Evolutionary conservation across 2,329 filamentous ascomycete genomes (phyloP), one percentile per base, ranked within the genome.

Genomic region (Madurella mycetomatis): DNA sequence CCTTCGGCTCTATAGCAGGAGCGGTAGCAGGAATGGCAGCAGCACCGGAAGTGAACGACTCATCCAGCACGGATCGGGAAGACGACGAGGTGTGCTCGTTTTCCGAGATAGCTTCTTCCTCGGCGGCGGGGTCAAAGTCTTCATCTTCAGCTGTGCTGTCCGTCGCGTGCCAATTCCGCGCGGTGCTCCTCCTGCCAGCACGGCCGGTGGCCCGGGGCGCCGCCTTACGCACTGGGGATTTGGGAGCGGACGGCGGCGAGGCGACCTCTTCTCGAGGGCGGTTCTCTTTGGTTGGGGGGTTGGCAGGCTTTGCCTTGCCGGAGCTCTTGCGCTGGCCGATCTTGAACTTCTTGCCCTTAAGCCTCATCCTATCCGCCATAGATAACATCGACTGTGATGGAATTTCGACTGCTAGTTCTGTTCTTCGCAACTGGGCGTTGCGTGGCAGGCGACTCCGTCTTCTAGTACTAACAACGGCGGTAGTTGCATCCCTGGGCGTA

Each of bases 301-400:
- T 25, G 13, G 42, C 32, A 17, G 56, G 7, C 18, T 43, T 54
- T 4, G 51, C 45, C 9, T 39, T 47, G 3, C 19, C 49, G n/a
- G 47, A n/a, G 12, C 43, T 58, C 54, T 66, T 73, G 13, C 70
- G 69, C 52, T 68, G 67, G 18, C 71, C 69, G 43, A 83, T 82
- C 66, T 75, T 80, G 59, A 83, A 74, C 49, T 73, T 76, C 65
- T 75, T 82, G 11, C 80, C 80, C 49, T 69, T 73, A 2, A 80
- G 68, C 34, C 75, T 78, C 73, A 82, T 77, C n/a, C 79, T 74
- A 60, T 83, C 80, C 39, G 75, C 74, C 76, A 84, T 76, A 5
- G 81, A 83, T 70, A 83, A 70, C 46, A 78, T 73, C 11, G 70
- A 66, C 11, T 63, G 64, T 1, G 56, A 59, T 5, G 53, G 32